phyloP scores from a whole-genome alignment of 805 yeast species.

The Kluyveromyces aestuarii region DNA sequence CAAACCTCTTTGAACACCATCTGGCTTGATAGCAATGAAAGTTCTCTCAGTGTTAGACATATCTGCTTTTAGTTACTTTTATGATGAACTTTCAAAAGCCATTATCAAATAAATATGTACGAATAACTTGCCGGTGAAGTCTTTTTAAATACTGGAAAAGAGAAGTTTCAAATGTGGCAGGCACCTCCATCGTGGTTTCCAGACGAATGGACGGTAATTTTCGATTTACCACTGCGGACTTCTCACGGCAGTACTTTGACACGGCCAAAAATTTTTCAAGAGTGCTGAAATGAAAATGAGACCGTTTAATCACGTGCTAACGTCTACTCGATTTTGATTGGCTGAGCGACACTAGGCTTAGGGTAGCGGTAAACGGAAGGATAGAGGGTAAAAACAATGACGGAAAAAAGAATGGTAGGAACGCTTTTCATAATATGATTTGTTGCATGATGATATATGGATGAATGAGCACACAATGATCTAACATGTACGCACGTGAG shows the following conservation, averaged over 20 bases:
- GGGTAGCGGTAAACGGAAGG: not conserved
- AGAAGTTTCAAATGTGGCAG: not conserved
- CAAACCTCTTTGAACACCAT: constrained; percentile 99
- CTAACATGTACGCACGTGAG: no score
- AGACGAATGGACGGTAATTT: not conserved
- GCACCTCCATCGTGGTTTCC: not conserved
- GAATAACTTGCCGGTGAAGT: no score
- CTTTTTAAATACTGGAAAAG: not conserved
- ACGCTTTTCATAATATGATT: no score
- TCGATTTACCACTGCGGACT: not conserved
- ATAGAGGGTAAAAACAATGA: not conserved
- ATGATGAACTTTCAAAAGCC: no score
- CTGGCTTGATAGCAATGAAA: constrained; percentile 93
- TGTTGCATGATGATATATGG: no score
- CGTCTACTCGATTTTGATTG: not conserved
- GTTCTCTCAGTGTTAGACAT: constrained; percentile 59
- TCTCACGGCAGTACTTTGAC: not conserved
- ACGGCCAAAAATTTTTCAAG: not conserved
- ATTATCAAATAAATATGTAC: no score
- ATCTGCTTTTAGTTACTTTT: not conserved
- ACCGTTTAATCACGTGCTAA: not conserved
- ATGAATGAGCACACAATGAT: no score
- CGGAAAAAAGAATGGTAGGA: no score
- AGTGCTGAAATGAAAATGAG: not conserved
- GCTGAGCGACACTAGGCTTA: not conserved